Percentiles rank a stretch among this genome's conserved stretches.
Conservation (phyloP, 169 alveolate genomes). For the Plasmodium gaboni region DNA sequence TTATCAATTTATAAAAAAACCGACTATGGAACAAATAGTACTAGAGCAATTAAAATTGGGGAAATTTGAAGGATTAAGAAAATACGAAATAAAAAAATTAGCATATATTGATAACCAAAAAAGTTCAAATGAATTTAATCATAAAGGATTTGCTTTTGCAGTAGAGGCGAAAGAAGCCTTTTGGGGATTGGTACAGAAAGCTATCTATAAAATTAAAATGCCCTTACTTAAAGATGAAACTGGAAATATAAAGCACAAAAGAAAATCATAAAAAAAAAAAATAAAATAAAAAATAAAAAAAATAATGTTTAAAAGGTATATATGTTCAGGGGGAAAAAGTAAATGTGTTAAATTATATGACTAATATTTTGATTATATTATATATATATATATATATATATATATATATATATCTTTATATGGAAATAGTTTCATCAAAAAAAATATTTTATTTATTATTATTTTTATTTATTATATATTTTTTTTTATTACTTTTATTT, state of each 20-base stretch:
- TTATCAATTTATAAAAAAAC: slow-evolving; percentile 78
- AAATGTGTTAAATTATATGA: too few relatives aligned
- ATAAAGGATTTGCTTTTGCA: slow-evolving; percentile 83
- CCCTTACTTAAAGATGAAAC: slow-evolving; percentile 43
- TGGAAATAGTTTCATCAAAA: background rate
- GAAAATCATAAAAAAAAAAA: background rate
- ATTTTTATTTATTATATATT: too few relatives aligned
- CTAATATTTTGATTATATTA: background rate
- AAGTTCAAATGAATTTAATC: slow-evolving; percentile 9
- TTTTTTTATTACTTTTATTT: too few relatives aligned
- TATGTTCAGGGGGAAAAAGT: too few relatives aligned
- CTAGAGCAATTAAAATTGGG: slow-evolving; percentile 80
- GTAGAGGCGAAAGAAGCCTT: slow-evolving; percentile 81
- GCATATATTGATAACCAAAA: slow-evolving; percentile 78
- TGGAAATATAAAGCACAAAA: background rate
- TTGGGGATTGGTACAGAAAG: slow-evolving; percentile 78
- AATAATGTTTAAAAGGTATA: background rate
- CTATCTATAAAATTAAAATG: slow-evolving; percentile 78
- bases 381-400: slow-evolving; percentile 6
- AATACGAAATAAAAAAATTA: slow-evolving; percentile 46
- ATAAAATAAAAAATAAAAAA: background rate
- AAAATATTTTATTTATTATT: too few relatives aligned
- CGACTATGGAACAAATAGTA: slow-evolving; percentile 82
- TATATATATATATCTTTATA: background rate
- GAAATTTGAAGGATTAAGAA: slow-evolving; percentile 77